Percentiles rank a stretch among this genome's conserved stretches.
Evolutionary conservation across 1,284 basidiomycete genomes (phyloP).

Genomic region (Rhodotorula sp.): DNA sequence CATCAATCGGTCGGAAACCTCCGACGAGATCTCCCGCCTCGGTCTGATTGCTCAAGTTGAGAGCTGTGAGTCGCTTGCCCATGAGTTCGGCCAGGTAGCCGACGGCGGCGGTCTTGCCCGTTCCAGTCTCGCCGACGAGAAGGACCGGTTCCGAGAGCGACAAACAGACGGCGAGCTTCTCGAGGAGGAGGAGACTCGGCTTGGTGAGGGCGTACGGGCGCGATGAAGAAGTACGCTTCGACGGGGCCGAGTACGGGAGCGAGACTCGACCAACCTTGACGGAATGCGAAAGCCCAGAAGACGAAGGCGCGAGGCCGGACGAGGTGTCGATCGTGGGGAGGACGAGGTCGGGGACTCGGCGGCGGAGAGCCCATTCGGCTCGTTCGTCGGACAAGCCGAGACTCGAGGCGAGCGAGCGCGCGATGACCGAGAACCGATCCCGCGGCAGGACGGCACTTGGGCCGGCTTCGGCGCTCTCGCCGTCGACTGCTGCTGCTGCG

Average conservation of each 20-base stretch:
- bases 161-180: constrained; percentile 74
- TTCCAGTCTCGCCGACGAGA: constrained; percentile 96
- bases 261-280: constrained; percentile 43
- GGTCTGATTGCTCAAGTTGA: constrained; percentile 96
- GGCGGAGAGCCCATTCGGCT: constrained; percentile 39
- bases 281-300: constrained; percentile 1
- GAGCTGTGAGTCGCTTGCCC: constrained; percentile 71
- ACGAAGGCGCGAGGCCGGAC: constrained; percentile 16
- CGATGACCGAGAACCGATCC: constrained; percentile 30
- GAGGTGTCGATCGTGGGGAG: constrained; percentile 33
- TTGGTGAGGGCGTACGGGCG: constrained; percentile 84
- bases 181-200: constrained; percentile 75
- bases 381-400: constrained; percentile 38
- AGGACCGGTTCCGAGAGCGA: constrained; percentile 78
- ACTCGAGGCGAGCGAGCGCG: constrained; percentile 22
- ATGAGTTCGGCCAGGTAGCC: constrained; percentile 83
- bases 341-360: constrained; percentile 39
- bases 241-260: constrained; percentile 34
- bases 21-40: constrained; percentile 93
- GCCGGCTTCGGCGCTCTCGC: not conserved
- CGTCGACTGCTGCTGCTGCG: not conserved
- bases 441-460: not conserved
- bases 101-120: constrained; percentile 93
- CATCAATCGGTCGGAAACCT: constrained; percentile 92
- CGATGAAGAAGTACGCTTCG: constrained; percentile 32